Conservation (phyloP, 1,139 yeast genomes). For the Diutina siamensis region DNA sequence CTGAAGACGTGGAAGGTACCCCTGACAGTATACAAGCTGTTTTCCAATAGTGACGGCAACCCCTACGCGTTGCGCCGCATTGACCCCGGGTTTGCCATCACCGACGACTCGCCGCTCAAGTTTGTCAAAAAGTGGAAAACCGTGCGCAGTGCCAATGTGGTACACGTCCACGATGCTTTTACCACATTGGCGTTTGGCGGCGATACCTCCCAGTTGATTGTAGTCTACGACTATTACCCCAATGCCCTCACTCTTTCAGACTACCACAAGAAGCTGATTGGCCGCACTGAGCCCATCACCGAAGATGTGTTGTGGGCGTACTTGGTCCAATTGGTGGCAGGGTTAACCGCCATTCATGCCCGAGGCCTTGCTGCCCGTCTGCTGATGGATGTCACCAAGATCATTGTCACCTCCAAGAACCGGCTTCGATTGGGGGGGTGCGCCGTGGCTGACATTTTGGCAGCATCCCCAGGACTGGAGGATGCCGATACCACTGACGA, state of each 20-base stretch:
- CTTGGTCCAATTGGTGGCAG: constrained; percentile 61
- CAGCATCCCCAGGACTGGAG: constrained; percentile 10
- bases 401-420: constrained; percentile 61
- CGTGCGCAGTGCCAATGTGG: constrained; percentile 51
- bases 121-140: constrained; percentile 35
- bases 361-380: constrained; percentile 52
- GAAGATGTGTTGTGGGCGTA: constrained; percentile 69
- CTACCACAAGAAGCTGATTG: constrained; percentile 20
- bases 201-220: constrained; percentile 14
- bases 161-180: constrained; percentile 68
- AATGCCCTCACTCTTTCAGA: constrained; percentile 40
- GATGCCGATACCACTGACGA: constrained; percentile 15
- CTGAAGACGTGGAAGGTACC: constrained; percentile 49
- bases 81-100: constrained; percentile 35
- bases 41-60: constrained; percentile 68
- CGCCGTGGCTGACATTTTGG: constrained; percentile 62
- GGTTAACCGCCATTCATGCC: constrained; percentile 51
- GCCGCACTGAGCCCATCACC: constrained; percentile 36
- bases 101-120: constrained; percentile 40
- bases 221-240: constrained; percentile 55
- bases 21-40: constrained; percentile 65
- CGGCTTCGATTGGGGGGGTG: constrained; percentile 62
- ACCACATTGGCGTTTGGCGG: constrained; percentile 75
- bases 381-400: constrained; percentile 49
- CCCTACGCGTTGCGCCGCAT: constrained; percentile 68